Conservation (phyloP, 192 early-diverging fungal species). For the Mortierella claussenii region DNA sequence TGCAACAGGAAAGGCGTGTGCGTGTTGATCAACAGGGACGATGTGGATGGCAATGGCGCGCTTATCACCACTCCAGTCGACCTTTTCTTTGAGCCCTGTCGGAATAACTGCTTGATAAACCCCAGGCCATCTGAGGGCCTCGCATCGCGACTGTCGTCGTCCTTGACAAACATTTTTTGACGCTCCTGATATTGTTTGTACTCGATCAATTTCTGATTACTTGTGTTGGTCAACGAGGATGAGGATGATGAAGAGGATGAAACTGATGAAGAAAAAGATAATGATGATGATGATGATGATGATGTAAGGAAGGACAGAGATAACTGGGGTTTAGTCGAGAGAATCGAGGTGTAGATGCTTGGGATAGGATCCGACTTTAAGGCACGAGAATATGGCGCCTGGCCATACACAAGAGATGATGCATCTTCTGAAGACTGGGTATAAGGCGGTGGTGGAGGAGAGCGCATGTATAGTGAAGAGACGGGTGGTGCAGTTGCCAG, state of each 20-base stretch:
- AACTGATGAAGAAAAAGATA: background rate
- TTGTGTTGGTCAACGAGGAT: background rate
- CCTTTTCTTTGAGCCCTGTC: constrained; percentile 23
- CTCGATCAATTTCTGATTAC: constrained; percentile 11
- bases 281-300: background rate
- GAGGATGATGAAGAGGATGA: background rate
- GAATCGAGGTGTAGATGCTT: background rate
- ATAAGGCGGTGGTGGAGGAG: constrained; percentile 44
- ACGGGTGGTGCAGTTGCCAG: constrained; percentile 14
- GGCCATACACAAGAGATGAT: background rate
- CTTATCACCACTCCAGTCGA: constrained; percentile 11
- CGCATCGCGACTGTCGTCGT: constrained; percentile 1
- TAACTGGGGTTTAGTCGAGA: background rate
- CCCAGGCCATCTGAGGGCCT: constrained; percentile 17
- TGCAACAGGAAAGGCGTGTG: constrained; percentile 1
- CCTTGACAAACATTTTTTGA: constrained; percentile 23
- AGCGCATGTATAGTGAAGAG: constrained; percentile 13
- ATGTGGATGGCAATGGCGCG: constrained; percentile 16
- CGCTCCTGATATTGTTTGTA: constrained; percentile 38
- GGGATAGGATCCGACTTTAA: background rate
- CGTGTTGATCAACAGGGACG: background rate
- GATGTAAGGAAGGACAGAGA: background rate
- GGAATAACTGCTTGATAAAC: constrained; percentile 23
- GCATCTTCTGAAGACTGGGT: constrained; percentile 14
- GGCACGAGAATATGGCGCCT: background rate